Evolutionary conservation across 257 asterid species (phyloP), one percentile per base, ranked within the genome.

Genomic region (Pogostemon cablin): DNA sequence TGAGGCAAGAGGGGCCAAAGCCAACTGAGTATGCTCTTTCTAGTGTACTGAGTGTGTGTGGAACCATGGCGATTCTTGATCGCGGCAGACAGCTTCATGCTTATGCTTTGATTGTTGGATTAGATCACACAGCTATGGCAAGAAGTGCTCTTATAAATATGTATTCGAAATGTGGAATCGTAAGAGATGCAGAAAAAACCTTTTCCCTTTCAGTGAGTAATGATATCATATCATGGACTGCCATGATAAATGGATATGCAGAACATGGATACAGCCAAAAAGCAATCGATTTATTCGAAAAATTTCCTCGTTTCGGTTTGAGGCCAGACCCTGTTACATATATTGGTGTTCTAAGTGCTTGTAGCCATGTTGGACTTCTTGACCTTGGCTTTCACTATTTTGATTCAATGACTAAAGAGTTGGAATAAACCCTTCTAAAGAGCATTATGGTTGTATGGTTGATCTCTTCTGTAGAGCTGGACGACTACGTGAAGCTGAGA

Each of bases 391-490:
- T 80, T 79, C 84, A 77, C 65, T 90, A 88, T 77, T 90, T 93
- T 68, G 84, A 84, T 71, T 77, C 72, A 56, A 87, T 87, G 97
- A 81, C 78, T 57, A 78, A 70, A 71, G 78, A 80, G 34, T 87
- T 78, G 72, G 44, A 43, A 80, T 93, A 63, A 80, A 68, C 35
- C 95, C 93, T 40, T 76, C 85, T 17, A 90, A 86, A 75, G 95
- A 93, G 78, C 97, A 93, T 68, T 93, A 83, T 5, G 98, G 97
- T 43, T 88, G 98, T 86, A 88, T 91, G 92, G 85, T 93, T 72
- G 96, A 93, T 84, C 97, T 93, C 17, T 83, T 91, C 42, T 90
- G 98, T 71, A 78, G 96, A 58, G 97, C 96, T 72, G 97, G 98
- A 48, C 69, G 85, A 65, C 75, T 93, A 74, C 43, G 52, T 0